Percentiles rank a stretch among this genome's conserved stretches.
Conservation (phyloP, 2,329 filamentous ascomycete genomes). For the Periconia digitata region DNA sequence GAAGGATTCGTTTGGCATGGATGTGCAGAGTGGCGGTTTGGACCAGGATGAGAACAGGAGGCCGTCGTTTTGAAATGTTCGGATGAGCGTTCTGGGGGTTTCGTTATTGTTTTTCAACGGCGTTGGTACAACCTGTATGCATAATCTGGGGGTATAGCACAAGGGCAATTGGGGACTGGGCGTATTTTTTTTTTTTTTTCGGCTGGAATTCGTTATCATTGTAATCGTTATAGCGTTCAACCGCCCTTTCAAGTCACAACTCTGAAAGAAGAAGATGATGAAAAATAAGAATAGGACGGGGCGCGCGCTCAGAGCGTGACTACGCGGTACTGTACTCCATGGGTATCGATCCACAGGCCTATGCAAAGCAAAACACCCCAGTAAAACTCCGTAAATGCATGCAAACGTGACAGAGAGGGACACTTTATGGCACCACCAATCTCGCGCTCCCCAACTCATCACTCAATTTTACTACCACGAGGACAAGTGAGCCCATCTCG, state of each 20-base stretch:
- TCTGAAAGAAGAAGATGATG: not conserved
- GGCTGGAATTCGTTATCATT: too few relatives aligned
- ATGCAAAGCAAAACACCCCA: not conserved
- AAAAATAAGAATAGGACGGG: too few relatives aligned
- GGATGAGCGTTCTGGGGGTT: too few relatives aligned
- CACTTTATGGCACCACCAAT: not conserved
- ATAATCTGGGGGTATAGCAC: too few relatives aligned
- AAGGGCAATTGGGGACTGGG: too few relatives aligned
- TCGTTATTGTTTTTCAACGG: not conserved
- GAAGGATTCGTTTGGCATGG: slow-evolving; percentile 1
- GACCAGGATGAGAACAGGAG: not conserved
- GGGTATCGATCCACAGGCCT: slow-evolving; percentile 5
- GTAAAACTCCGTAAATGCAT: not conserved
- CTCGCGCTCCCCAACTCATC: too few relatives aligned
- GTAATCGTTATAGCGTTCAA: too few relatives aligned
- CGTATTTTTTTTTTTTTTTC: too few relatives aligned
- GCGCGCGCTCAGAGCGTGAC: not conserved
- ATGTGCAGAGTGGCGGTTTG: not conserved
- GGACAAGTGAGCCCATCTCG: slow-evolving; percentile 35
- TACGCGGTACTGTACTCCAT: not conserved
- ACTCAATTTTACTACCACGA: slow-evolving; percentile 1
- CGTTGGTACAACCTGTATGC: too few relatives aligned
- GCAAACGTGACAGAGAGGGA: not conserved
- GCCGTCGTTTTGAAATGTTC: not conserved
- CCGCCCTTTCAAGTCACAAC: not conserved